These are phyloP conservation scores for Parasarocladium wereldwijsianum DNA, from an alignment of 2,329 filamentous ascomycete species.

Conservation along the genomic window DNA sequence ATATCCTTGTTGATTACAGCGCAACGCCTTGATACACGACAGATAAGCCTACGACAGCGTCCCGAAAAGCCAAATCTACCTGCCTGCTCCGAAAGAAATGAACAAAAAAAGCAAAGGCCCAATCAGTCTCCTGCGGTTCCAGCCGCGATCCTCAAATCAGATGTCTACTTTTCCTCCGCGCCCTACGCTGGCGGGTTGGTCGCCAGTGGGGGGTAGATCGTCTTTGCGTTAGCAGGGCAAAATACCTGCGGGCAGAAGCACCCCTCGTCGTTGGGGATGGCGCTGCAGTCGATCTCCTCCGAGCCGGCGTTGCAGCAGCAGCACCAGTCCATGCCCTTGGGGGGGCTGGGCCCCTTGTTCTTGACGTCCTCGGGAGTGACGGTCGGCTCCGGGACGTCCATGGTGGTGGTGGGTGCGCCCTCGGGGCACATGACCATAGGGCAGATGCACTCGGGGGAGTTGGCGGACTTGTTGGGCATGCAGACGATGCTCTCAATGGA, in stretches of 20 bases:
- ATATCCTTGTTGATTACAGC: no score
- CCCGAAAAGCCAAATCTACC: no score
- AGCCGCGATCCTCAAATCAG: no score
- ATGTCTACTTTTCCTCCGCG: no score
- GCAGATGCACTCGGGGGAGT: conserved; percentile 13
- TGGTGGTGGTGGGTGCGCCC: conserved; percentile 7
- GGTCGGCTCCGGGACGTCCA: conserved; percentile 1
- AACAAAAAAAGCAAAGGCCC: no score
- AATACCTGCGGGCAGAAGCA: conserved; percentile 8
- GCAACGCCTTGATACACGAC: no score
- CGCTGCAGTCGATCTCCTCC: not conserved
- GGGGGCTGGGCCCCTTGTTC: conserved; percentile 7
- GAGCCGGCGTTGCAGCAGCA: conserved; percentile 11
- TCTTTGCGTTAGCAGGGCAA: conserved; percentile 7
- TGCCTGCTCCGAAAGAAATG: no score
- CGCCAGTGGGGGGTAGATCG: conserved; percentile 7
- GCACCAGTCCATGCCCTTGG: conserved; percentile 5
- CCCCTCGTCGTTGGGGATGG: conserved; percentile 5
- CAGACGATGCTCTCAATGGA: conserved; percentile 12
- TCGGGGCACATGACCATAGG: conserved; percentile 10
- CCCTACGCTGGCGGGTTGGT: no score
- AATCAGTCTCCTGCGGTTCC: no score
- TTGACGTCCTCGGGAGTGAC: conserved; percentile 1
- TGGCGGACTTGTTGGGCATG: conserved; percentile 5
- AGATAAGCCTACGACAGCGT: no score